phyloP scores from a whole-genome alignment of 192 early-diverging fungal genomes.

The Backusella mclennaniae region DNA sequence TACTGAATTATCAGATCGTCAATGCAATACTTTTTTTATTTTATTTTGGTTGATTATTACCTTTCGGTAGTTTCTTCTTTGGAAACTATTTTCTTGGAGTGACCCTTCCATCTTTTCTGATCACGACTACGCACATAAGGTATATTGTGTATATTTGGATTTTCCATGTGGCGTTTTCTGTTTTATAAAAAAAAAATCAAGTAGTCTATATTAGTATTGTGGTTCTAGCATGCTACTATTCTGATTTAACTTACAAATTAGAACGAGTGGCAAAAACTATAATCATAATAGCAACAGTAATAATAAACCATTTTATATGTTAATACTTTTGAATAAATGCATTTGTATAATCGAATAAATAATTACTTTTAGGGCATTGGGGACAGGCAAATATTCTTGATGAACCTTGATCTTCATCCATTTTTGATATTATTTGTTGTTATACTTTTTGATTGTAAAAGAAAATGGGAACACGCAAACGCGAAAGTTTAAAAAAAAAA shows the following conservation, averaged over 20 bases:
- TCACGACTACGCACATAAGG: conserved; percentile 50
- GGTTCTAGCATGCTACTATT: neutral
- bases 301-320: too few species aligned
- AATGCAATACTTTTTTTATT: conserved; percentile 6
- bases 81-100: conserved; percentile 52
- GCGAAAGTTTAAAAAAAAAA: neutral
- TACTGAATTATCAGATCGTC: conserved; percentile 19
- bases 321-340: neutral
- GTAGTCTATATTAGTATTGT: neutral
- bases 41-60: conserved; percentile 9
- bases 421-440: neutral
- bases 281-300: neutral
- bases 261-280: conserved; percentile 39
- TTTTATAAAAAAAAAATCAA: conserved; percentile 3
- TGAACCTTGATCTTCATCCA: conserved; percentile 14
- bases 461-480: neutral
- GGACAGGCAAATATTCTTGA: conserved; percentile 30
- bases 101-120: conserved; percentile 53
- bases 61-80: conserved; percentile 49
- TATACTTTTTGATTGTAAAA: neutral
- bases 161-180: conserved; percentile 49
- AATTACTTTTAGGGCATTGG: conserved; percentile 38
- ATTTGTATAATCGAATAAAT: neutral
- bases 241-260: conserved; percentile 27
- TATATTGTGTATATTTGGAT: conserved; percentile 53